Evolutionary conservation across 805 yeast genomes (phyloP), one percentile per base, ranked within the genome.

Genomic region (Cyberlindnera mrakii): DNA sequence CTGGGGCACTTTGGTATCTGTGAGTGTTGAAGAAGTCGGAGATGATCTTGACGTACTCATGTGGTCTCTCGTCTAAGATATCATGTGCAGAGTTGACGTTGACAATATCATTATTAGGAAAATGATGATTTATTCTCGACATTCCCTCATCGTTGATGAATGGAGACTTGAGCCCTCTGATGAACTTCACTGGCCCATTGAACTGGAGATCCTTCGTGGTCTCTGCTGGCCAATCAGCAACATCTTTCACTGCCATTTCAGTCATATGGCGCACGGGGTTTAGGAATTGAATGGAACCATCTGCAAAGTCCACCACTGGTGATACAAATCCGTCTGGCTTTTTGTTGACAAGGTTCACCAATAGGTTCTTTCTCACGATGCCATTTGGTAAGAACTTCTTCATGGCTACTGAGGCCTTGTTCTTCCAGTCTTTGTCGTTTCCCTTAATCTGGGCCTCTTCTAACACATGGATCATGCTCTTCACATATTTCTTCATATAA

Each of bases 361-460:
- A 52, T 37, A 74, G 52, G 42, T 72, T 72, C 40, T 60, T 48
- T 42, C 74, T 58, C 17, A 52, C 48, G 15, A 55, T 49, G 16
- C 51, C 58, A 73, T 91, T 93, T 51, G 99, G 99, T 71, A 91
- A 85, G 68, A 89, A 93, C 72, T 87, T 90, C 64, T 89, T 90
- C 62, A 87, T 82, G 66, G 91, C 77, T 63, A 86, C 85, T 45
- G 91, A 82, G 43, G 96, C 96, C 72, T 91, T 91, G 55, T 90
- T 88, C 39, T 96, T 95, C 64, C 64, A 56, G 30, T 54, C 56
- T 41, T 59, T 57, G 42, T 60, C 62, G 15, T 43, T 46, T 14
- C 58, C 51, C 23, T 40, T 46, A 30, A 62, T 58, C 17, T 48
- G 50, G 8, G 53, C 52, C 53, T 87, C 82, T 70, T 85, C 85